A percentile compares a stretch with the other conserved stretches of the same genome.
Evolutionary conservation across 208 protist species (phyloP).

Genomic region (Leishmania guyanensis): DNA sequence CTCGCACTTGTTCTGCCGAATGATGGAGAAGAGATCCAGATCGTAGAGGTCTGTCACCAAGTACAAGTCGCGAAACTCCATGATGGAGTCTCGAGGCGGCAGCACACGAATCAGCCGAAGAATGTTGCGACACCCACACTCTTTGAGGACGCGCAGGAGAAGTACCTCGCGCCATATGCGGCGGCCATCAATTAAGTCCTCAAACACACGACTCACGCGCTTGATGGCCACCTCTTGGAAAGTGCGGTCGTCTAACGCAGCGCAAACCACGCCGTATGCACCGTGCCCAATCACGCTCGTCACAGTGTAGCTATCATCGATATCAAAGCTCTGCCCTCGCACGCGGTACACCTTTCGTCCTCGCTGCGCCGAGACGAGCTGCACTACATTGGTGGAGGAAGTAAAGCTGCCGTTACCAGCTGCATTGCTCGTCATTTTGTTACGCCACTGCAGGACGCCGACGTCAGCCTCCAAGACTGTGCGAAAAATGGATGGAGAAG

Average conservation of each 20-base stretch:
- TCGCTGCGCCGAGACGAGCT: conserved; percentile 72
- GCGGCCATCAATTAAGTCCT: conserved; percentile 95
- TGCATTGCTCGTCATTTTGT: conserved; percentile 19
- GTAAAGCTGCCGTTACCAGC: conserved; percentile 42
- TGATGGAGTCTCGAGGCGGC: conserved; percentile 65
- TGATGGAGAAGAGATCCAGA: conserved; percentile 93
- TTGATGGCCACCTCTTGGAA: conserved; percentile 97
- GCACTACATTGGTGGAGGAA: conserved; percentile 49
- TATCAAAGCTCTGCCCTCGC: conserved; percentile 83
- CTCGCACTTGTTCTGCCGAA: conserved; percentile 55
- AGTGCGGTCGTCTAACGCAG: conserved; percentile 73
- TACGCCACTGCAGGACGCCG: not conserved
- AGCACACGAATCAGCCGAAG: conserved; percentile 78
- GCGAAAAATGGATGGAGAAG: not conserved
- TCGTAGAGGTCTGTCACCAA: conserved; percentile 93
- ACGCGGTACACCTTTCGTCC: conserved; percentile 90
- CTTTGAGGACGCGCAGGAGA: conserved; percentile 90
- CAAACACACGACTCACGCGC: conserved; percentile 95
- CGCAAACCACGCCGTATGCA: conserved; percentile 90
- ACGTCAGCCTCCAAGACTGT: not conserved
- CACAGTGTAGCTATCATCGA: conserved; percentile 89
- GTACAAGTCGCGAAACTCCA: conserved; percentile 86
- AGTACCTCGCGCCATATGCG: conserved; percentile 97
- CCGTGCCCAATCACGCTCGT: conserved; percentile 85
- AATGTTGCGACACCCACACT: conserved; percentile 94